Evolutionary conservation across 2,329 filamentous ascomycete genomes (phyloP), one percentile per base, ranked within the genome.

Genomic region (Didymella segeticola): DNA sequence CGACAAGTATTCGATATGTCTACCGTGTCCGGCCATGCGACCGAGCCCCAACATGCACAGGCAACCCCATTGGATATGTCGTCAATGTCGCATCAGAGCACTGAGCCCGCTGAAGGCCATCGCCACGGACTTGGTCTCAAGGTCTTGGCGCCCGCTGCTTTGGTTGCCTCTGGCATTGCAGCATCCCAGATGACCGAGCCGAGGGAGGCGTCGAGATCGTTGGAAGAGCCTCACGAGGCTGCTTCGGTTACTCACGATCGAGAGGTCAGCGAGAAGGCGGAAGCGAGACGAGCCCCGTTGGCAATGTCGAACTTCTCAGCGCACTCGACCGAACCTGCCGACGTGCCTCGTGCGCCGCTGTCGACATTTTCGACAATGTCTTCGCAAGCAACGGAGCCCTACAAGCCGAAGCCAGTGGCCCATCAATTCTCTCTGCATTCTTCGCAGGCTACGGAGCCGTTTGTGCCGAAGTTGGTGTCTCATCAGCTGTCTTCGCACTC

Each of bases 171-270:
- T 29, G 57, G 60, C 9, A 58, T 75, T 22, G 51, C 25, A 14
- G 62, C 63, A 36, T 57, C 66, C 25, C 69, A 74, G 48, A 57
- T 62, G 29, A 66, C 66, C 11, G 68, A 66, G 46, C 65, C 68
- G 14, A 29, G 14, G 39, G 51, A 48, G 9, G 39, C 33, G 4
- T 36, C 51, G 2, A 49, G 45, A 22, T 54, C 51, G 14, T 6
- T 41, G 3, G 33, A 33, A 7, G n/a, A 33, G 20, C 8, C 30
- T n/a, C 20, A 37, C 12, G 6, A 26, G 17, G 53, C 27, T 23
- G 37, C 25, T 26, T 33, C 34, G 14, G n/a, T 19, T 5, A 6
- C 12, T 4, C 5, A 8, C 15, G 27, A 46, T 25, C 39, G 49
- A 10, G 39, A 37, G 7, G 6, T 41, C 27, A 37, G 7, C 11